Evolutionary conservation across 208 protist species (phyloP), one percentile per base, ranked within the genome.

Genomic region (Acanthamoeba castellanii): DNA sequence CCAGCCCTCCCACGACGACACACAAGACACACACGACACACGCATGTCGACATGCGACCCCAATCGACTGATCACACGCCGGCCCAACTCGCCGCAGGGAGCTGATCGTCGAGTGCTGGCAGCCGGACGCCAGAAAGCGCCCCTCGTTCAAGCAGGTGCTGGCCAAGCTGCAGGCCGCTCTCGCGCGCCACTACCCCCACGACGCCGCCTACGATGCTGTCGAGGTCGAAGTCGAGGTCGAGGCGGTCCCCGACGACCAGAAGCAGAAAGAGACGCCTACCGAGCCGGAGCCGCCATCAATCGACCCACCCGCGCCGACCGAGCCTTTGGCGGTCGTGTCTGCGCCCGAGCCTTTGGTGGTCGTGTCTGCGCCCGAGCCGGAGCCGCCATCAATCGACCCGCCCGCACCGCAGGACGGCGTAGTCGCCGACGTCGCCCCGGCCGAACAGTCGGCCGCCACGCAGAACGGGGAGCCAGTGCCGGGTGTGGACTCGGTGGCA

Each of bases 91-190:
- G 74, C 34, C 32, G 27, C 59, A 76, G 55, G n/a, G 59, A 42
- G 37, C 25, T 92, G 87, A 74, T 92, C 59, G 64, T 30, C 59
- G 87, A 92, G 55, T 92, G 87, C 45, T 92, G 87, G 87, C 87
- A 92, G 87, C 32, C 32, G 3, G 64, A 92, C 14, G 30, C 87
- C 14, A 37, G 27, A 0, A 45, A 76, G 87, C 55, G 87, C 20
- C 87, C 87, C 0, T 55, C 87, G 27, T 92, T 92, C 42, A 55
- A 22, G 59, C 42, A 68, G 34, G 47, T 74, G 27, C 9, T 92
- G n/a, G 27, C 4, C 5, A 18, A 13, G 37, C 32, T 92, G 42
- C 61, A 92, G n/a, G 59, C 8, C 42, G 64, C 34, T 11, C 16
- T 92, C 5, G 64, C 6, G 0, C 61, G 42, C 34, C 34, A 76